phyloP scores from a whole-genome alignment of 202 grass and related monocot species.

The Panicum virgatum region DNA sequence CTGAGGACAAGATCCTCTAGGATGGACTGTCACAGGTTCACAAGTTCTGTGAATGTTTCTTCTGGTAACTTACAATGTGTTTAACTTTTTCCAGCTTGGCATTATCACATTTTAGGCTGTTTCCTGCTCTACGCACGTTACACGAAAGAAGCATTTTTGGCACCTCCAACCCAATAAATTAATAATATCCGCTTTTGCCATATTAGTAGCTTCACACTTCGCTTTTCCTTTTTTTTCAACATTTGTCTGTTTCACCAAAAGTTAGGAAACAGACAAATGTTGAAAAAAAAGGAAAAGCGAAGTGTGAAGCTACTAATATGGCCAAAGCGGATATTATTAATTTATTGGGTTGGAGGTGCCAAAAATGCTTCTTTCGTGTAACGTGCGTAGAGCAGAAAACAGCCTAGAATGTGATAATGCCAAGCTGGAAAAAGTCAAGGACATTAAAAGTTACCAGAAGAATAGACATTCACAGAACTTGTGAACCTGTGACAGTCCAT shows the following conservation, averaged over 20 bases:
- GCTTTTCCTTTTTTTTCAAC: not conserved
- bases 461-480: conserved; percentile 12
- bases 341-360: not conserved
- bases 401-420: not conserved
- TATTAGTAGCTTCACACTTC: conserved; percentile 6
- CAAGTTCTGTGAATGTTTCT: conserved; percentile 11
- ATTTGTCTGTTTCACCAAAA: no score
- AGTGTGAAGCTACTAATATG: conserved; percentile 11
- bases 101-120: not conserved
- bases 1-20: not conserved
- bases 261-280: no score
- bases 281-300: not conserved
- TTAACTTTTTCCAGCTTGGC: conserved; percentile 9
- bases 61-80: not conserved
- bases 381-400: not conserved
- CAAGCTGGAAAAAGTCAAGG: conserved; percentile 4
- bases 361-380: conserved; percentile 1
- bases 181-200: not conserved
- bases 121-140: not conserved
- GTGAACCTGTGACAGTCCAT: not conserved
- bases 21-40: not conserved
- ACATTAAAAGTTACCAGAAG: conserved; percentile 2
- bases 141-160: not conserved
- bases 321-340: not conserved
- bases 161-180: not conserved